phyloP scores from a whole-genome alignment of 2,329 filamentous ascomycete species.

The Ophiostoma sp. region DNA sequence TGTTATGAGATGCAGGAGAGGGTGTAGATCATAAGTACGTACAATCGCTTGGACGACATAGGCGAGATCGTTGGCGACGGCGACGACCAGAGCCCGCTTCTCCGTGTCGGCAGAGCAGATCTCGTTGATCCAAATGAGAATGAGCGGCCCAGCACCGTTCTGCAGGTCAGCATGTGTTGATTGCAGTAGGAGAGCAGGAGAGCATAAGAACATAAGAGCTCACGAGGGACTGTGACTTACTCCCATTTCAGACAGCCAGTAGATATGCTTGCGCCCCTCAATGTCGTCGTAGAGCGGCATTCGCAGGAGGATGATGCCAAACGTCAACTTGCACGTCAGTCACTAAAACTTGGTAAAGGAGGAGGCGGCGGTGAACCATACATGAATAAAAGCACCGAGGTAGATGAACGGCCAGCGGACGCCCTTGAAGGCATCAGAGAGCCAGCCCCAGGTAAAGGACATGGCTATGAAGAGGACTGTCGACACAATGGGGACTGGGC shows the following conservation, averaged over 20 bases:
- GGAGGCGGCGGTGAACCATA: conserved; percentile 20
- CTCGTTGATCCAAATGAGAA: conserved; percentile 33
- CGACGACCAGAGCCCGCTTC: conserved; percentile 30
- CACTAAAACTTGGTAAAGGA: not conserved
- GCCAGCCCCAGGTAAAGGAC: conserved; percentile 35
- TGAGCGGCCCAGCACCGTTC: conserved; percentile 36
- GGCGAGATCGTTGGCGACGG: conserved; percentile 28
- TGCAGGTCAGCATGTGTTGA: not conserved
- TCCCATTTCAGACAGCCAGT: conserved; percentile 36
- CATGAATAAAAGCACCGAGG: conserved; percentile 34
- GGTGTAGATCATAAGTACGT: not conserved
- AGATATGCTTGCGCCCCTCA: conserved; percentile 35
- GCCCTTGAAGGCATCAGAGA: conserved; percentile 35
- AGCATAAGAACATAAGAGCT: not conserved
- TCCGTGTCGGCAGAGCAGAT: conserved; percentile 30
- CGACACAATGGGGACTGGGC: conserved; percentile 31
- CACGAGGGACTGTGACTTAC: not conserved
- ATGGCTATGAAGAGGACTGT: conserved; percentile 36
- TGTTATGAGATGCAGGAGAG: no score
- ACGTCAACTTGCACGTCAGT: conserved; percentile 23
- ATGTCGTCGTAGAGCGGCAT: conserved; percentile 37
- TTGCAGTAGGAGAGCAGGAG: no score
- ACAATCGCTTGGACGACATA: conserved; percentile 32
- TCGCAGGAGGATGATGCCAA: conserved; percentile 32
- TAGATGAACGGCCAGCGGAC: conserved; percentile 38